Evolutionary conservation across 768 basidiomycete genomes (phyloP).

Genomic region (Royoungia palumana): DNA sequence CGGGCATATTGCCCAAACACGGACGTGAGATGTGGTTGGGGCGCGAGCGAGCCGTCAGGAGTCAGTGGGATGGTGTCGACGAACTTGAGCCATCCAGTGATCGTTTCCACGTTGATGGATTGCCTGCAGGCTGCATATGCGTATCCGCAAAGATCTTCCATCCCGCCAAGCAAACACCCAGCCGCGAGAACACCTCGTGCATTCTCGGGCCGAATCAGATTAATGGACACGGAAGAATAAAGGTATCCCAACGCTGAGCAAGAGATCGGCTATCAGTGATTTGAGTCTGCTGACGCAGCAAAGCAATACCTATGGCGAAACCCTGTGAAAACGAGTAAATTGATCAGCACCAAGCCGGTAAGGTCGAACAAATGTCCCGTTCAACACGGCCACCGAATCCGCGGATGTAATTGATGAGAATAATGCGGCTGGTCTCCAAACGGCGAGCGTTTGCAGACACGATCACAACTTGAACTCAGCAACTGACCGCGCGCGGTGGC

Average conservation of each 20-base stretch:
- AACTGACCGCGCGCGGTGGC: conserved; percentile 26
- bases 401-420: conserved; percentile 14
- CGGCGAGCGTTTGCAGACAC: conserved; percentile 16
- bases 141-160: conserved; percentile 80
- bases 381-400: conserved; percentile 21
- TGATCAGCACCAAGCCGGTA: conserved; percentile 15
- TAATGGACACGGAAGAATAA: conserved; percentile 70
- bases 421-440: conserved; percentile 15
- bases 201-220: conserved; percentile 69
- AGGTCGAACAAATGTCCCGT: conserved; percentile 12
- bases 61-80: conserved; percentile 52
- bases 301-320: conserved; percentile 63
- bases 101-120: conserved; percentile 72
- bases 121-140: conserved; percentile 76
- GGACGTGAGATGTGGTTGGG: conserved; percentile 48
- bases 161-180: conserved; percentile 79
- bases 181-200: conserved; percentile 84
- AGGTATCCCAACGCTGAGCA: conserved; percentile 71
- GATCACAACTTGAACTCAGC: conserved; percentile 15
- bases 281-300: conserved; percentile 5
- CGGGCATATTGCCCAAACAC: conserved; percentile 79
- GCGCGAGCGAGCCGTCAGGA: conserved; percentile 44
- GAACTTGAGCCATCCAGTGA: conserved; percentile 77
- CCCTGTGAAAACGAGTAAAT: conserved; percentile 42
- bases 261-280: conserved; percentile 19